Evolutionary conservation across 2,329 filamentous ascomycete species (phyloP), one percentile per base, ranked within the genome.

Genomic region (Cordyceps pruinosa): DNA sequence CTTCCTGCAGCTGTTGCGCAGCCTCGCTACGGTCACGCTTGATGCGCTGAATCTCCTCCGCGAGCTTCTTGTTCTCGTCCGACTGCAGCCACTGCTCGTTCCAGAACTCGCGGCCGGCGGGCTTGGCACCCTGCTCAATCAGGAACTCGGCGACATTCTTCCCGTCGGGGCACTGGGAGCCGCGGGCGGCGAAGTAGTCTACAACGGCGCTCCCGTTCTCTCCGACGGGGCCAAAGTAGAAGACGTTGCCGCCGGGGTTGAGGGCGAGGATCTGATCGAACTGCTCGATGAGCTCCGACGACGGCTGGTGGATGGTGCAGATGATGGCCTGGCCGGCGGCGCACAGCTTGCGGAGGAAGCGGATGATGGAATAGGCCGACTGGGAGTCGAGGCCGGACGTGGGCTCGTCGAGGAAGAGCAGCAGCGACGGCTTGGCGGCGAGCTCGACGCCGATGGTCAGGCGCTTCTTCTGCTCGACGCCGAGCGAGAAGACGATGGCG

Each of bases 71-170:
- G 59, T 83, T 82, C 65, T 90, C 78, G 12, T 81, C 72, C 0
- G 86, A 90, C 45, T 80, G 80, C 26, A 75, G 73, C 88, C 89
- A 92, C 66, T 89, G 86, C 35, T 89, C 80, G 65, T 88, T 86
- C 88, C 88, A 92, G 44, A 89, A 61, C 54, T 69, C 71, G 21
- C 67, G 71, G 6, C 70, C 72, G 21, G 73, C 69, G 4, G 66
- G 64, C 21, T 65, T 67, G 1, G 73, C 72, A 1, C 73, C 71
- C 6, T 75, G 75, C 63, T 79, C 75, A 0, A 79, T 68, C 35
- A 79, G 72, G 59, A 78, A 78, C 63, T 79, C 77, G 53, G 77
- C 76, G 15, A 77, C 63, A 70, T 81, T 77, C 65, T 75, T 72
- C 21, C 63, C 66, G 0, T 84, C 82, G 3, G 87, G 86, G 58